Percentiles rank a stretch among this genome's conserved stretches.
These are phyloP conservation scores for Candida anglica DNA, from an alignment of 805 yeast species.

Conservation along the genomic window DNA sequence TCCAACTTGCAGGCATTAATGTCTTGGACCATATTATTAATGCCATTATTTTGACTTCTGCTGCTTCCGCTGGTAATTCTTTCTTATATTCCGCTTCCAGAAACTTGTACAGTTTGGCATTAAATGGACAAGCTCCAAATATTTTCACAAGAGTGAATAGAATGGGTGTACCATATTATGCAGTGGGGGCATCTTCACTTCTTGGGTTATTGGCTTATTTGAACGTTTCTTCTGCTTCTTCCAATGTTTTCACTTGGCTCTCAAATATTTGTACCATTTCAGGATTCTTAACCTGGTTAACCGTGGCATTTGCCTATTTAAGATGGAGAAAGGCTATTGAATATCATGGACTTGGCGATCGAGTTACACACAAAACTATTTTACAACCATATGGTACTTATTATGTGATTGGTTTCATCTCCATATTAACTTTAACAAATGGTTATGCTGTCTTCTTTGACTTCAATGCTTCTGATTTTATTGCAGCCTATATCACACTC, in stretches of 20 bases:
- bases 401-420: slow-evolving; percentile 19
- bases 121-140: slow-evolving; percentile 34
- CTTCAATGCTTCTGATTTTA: slow-evolving; percentile 22
- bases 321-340: slow-evolving; percentile 63
- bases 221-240: slow-evolving; percentile 20
- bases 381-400: slow-evolving; percentile 30
- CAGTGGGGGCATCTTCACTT: slow-evolving; percentile 18
- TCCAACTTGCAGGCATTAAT: slow-evolving; percentile 25
- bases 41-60: slow-evolving; percentile 35
- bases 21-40: slow-evolving; percentile 34
- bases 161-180: slow-evolving; percentile 29
- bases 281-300: slow-evolving; percentile 64
- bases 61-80: slow-evolving; percentile 33
- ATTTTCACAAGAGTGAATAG: slow-evolving; percentile 26
- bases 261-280: slow-evolving; percentile 62
- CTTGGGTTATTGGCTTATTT: slow-evolving; percentile 33
- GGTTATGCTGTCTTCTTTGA: slow-evolving; percentile 31
- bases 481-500: slow-evolving; percentile 33
- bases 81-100: slow-evolving; percentile 24
- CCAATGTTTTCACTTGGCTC: slow-evolving; percentile 60
- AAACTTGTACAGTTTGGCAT: slow-evolving; percentile 31
- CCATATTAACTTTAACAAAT: slow-evolving; percentile 23
- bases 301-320: slow-evolving; percentile 48
- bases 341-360: slow-evolving; percentile 47
- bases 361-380: slow-evolving; percentile 54